These are phyloP conservation scores for Xylaria sp. DNA, from an alignment of 2,329 filamentous ascomycete genomes.

Conservation along the genomic window DNA sequence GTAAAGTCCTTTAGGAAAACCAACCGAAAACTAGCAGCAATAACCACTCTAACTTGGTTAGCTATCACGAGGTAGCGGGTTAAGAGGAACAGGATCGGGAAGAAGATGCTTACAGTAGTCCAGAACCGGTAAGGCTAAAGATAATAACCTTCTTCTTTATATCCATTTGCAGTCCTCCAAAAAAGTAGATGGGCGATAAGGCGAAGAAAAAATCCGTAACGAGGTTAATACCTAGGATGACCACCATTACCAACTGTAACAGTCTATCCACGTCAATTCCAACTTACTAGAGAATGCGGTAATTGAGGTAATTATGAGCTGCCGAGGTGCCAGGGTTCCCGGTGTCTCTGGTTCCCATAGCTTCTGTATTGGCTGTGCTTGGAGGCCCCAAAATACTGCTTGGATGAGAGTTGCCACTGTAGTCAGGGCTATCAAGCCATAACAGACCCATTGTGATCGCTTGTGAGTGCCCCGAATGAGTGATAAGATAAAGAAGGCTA, in stretches of 20 bases:
- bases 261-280: too few relatives aligned
- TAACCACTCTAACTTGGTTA: neutral
- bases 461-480: neutral
- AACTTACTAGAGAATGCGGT: neutral
- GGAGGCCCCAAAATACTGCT: neutral
- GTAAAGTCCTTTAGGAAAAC: neutral
- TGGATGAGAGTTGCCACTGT: neutral
- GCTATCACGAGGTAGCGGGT: too few relatives aligned
- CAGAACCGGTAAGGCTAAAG: neutral
- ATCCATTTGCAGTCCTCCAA: neutral
- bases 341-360: neutral
- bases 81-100: too few relatives aligned
- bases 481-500: neutral
- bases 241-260: too few relatives aligned
- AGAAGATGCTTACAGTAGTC: neutral
- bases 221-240: neutral
- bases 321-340: neutral
- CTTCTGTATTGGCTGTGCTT: neutral
- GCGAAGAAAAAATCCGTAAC: neutral
- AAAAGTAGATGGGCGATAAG: neutral
- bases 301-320: neutral
- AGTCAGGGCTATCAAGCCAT: neutral
- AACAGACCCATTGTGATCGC: neutral
- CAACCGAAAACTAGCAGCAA: neutral
- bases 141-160: neutral